These are phyloP conservation scores for Ceratobasidium sp. DNA, from an alignment of 1,284 basidiomycete genomes.

Conservation along the genomic window DNA sequence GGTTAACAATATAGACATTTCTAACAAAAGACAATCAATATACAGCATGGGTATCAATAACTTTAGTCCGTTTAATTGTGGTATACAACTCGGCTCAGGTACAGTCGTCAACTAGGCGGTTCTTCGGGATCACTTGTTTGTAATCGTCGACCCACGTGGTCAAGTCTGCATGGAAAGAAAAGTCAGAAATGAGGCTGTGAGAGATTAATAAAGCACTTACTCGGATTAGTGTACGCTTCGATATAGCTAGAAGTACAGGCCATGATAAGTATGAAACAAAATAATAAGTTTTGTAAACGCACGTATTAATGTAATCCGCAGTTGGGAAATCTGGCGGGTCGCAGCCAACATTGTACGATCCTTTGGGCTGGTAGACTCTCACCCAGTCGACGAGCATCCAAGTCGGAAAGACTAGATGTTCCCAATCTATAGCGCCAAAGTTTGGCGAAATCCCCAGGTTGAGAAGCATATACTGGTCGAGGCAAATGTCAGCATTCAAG, in stretches of 20 bases:
- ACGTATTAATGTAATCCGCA: constrained; percentile 75
- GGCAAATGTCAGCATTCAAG: not conserved
- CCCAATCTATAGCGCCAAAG: constrained; percentile 76
- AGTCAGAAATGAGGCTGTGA: not conserved
- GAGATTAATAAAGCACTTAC: not conserved
- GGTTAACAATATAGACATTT: too few relatives aligned
- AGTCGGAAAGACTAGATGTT: constrained; percentile 58
- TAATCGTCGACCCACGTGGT: constrained; percentile 16
- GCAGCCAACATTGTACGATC: constrained; percentile 80
- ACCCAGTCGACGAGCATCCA: constrained; percentile 83
- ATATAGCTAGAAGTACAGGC: not conserved
- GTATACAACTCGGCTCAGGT: not conserved
- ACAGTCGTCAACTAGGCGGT: not conserved
- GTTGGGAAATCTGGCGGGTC: constrained; percentile 87
- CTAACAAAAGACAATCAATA: too few relatives aligned
- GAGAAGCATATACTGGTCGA: constrained; percentile 72
- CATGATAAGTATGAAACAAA: too few relatives aligned
- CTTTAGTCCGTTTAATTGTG: not conserved
- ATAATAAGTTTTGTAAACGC: constrained; percentile 48
- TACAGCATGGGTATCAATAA: too few relatives aligned
- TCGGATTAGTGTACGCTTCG: constrained; percentile 17
- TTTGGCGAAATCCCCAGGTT: constrained; percentile 86
- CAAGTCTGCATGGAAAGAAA: not conserved
- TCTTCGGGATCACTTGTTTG: not conserved
- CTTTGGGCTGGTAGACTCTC: constrained; percentile 80